Conservation (phyloP, 495 filamentous ascomycete species). For the Neurospora intermedia region DNA sequence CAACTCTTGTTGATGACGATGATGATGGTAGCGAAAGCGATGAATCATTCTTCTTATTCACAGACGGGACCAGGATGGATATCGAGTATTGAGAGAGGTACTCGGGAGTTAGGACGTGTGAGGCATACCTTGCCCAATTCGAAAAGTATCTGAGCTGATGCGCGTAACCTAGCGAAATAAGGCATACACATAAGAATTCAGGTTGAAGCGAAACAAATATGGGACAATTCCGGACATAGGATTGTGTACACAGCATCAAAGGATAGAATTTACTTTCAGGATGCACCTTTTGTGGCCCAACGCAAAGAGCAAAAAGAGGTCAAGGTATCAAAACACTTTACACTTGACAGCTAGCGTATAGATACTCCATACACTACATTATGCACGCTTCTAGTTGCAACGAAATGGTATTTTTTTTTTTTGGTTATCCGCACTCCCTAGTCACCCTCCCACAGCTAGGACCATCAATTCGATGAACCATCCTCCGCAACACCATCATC, state of each 20-base stretch:
- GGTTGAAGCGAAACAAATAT: not conserved
- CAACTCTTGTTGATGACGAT: no score
- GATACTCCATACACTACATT: not conserved
- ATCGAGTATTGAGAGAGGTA: not conserved
- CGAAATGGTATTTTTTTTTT: not conserved
- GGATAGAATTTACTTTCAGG: not conserved
- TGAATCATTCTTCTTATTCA: not conserved
- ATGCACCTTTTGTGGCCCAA: not conserved
- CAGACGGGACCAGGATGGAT: not conserved
- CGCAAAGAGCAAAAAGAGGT: not conserved
- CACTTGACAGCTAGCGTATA: not conserved
- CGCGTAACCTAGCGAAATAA: not conserved
- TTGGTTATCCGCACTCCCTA: no score
- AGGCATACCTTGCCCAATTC: not conserved
- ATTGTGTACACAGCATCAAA: not conserved
- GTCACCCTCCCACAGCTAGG: no score
- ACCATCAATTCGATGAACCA: constrained; percentile 7
- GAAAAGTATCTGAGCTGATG: not conserved
- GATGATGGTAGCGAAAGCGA: not conserved
- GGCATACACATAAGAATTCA: not conserved
- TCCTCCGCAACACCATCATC: constrained; percentile 26
- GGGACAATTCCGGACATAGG: not conserved
- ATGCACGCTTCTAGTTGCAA: not conserved
- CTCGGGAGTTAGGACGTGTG: not conserved
- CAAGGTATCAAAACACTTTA: not conserved